Base-by-base conservation (phyloP, 306 rosid species). In the Malus asiatica region DNA sequence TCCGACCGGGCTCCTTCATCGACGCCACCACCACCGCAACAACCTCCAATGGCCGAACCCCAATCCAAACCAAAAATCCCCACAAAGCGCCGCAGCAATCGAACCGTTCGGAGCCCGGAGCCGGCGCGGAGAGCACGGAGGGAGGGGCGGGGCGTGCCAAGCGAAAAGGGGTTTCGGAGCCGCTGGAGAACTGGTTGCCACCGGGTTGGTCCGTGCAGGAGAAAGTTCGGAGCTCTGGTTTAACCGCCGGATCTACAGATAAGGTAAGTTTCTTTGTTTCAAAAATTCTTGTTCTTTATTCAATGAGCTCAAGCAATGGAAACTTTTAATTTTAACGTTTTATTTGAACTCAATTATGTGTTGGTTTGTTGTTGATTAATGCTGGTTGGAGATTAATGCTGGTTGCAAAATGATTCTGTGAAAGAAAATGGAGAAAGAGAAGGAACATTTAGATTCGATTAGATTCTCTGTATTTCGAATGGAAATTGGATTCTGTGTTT, bases 171-270 rank as follows among this genome's bases (percentile, higher is more conserved):
- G 3, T 32, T 16, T 7, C 73, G 42, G 79, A 64, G 42, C 25
- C 71, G 18, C 46, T 75, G 55, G 72, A 80, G 38, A 73, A 64
- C 71, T 88, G 91, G 91, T 73, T 88, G 71, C 91, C 91, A 10
- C 16, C 58, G 8, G 85, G 84, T 45, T 88, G 91, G 91, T 9
- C 61, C 0, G 70, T 81, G 3, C 83, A 83, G 62, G 83, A 77
- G 45, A 88, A 72, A 81, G 89, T 88, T 11, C 86, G 91, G 78
- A 23, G n/a, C 86, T 81, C 89, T 14, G 91, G 91, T 72, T 86
- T 83, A 29, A 81, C 89, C 2, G 91, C 91, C 30, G 91, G 91
- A 63, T 27, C 70, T 2, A 70, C 60, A 16, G 91, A 88, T 68
- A 85, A 66, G 89, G 91, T 88, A 45, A 79, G 82, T 12, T 59